A percentile compares a stretch with the other conserved stretches of the same genome.
Conservation (phyloP, 441 rosid species). For the Croton setiger region DNA sequence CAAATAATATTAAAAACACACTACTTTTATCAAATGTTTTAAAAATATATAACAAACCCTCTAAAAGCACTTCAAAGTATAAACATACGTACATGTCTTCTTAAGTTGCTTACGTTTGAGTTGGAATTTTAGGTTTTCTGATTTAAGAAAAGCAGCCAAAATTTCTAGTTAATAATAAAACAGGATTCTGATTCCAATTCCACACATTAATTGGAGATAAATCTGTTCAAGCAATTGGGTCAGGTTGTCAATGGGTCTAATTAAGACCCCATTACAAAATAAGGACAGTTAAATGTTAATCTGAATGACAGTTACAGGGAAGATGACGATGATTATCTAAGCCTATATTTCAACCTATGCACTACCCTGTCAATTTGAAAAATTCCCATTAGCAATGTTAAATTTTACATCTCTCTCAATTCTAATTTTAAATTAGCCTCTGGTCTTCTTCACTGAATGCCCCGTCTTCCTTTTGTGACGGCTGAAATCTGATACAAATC, state of each 20-base stretch:
- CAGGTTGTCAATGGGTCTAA: slow-evolving; percentile 22
- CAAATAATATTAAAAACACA: no score
- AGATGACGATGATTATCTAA: no score
- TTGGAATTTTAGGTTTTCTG: no score
- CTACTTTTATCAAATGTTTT: no score
- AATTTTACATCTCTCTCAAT: slow-evolving; percentile 13
- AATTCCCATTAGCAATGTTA: slow-evolving; percentile 44
- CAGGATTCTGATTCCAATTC: no score
- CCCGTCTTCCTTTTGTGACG: slow-evolving; percentile 98
- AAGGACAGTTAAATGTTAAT: slow-evolving; percentile 25
- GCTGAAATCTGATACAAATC: slow-evolving; percentile 96
- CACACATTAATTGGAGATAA: slow-evolving; percentile 8
- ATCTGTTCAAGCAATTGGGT: slow-evolving; percentile 22
- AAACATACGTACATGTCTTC: no score
- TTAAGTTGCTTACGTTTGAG: no score
- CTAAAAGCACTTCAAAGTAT: no score
- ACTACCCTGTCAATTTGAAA: slow-evolving; percentile 38
- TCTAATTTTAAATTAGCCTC: slow-evolving; percentile 27
- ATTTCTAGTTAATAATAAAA: no score
- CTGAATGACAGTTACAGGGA: slow-evolving; percentile 35
- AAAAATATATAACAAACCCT: no score
- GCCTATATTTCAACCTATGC: slow-evolving; percentile 27
- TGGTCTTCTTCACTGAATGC: slow-evolving; percentile 71
- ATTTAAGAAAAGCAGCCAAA: no score
- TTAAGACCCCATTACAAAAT: slow-evolving; percentile 28